A percentile compares a stretch with the other conserved stretches of the same genome.
Evolutionary conservation across 306 rosid species (phyloP).

Genomic region (Bauhinia variegata): DNA sequence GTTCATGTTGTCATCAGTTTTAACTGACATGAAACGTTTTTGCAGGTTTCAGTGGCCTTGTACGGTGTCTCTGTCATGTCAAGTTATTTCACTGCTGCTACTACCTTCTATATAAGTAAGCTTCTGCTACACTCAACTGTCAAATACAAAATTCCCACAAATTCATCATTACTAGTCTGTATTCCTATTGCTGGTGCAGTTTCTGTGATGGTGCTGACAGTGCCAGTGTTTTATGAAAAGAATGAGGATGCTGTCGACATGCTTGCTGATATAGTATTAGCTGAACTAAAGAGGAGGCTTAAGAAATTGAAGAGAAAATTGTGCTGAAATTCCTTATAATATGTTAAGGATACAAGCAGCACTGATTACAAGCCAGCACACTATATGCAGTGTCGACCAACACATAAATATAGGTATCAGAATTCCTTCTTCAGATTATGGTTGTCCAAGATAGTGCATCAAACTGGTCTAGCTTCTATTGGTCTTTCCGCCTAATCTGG

Average conservation of each 20-base stretch:
- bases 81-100: conserved; percentile 40
- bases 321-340: conserved; percentile 30
- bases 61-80: conserved; percentile 53
- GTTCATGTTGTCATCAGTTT: conserved; percentile 20
- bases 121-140: conserved; percentile 31
- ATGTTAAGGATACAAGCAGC: conserved; percentile 15
- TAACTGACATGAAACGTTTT: conserved; percentile 28
- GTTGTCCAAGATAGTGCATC: not conserved
- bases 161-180: conserved; percentile 11
- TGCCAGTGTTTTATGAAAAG: conserved; percentile 59
- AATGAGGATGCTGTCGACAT: conserved; percentile 54
- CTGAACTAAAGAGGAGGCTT: conserved; percentile 39
- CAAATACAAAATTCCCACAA: no score
- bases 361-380: not conserved
- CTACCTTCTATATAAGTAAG: conserved; percentile 58
- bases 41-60: conserved; percentile 52
- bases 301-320: conserved; percentile 41
- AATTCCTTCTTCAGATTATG: no score
- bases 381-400: no score
- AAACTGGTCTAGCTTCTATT: not conserved
- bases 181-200: conserved; percentile 45
- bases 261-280: conserved; percentile 35
- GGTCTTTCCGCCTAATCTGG: not conserved
- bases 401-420: not conserved
- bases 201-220: conserved; percentile 42